A percentile compares a stretch with the other conserved stretches of the same genome.
These are phyloP conservation scores for Talaromyces sp. DNA, from an alignment of 2,329 filamentous ascomycete genomes.

Conservation along the genomic window DNA sequence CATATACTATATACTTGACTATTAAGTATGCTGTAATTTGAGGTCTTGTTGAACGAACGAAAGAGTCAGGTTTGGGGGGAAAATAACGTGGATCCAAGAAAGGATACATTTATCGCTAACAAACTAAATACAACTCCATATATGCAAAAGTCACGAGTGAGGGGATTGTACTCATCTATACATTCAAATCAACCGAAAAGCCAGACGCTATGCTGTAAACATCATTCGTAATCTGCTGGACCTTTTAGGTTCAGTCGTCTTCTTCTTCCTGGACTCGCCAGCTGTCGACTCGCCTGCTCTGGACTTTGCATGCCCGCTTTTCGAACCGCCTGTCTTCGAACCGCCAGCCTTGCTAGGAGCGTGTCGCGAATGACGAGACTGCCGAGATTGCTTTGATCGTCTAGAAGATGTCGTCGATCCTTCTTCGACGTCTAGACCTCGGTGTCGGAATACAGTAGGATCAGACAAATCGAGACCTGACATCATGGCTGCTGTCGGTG, in stretches of 20 bases:
- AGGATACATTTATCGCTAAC: neutral
- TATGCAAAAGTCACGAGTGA: neutral
- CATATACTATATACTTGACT: neutral
- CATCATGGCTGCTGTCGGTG: constrained; percentile 52
- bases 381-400: constrained; percentile 21
- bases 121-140: neutral
- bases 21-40: neutral
- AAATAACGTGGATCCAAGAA: too few species aligned
- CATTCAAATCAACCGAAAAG: neutral
- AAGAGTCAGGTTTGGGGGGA: neutral
- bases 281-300: constrained; percentile 3
- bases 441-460: constrained; percentile 23
- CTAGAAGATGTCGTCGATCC: constrained; percentile 34
- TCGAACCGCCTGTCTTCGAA: neutral
- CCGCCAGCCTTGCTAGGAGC: neutral
- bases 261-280: constrained; percentile 13
- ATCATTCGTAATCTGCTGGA: constrained; percentile 30
- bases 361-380: constrained; percentile 25
- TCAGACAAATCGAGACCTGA: constrained; percentile 41
- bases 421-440: constrained; percentile 28
- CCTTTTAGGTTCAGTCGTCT: constrained; percentile 15
- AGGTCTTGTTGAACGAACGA: neutral
- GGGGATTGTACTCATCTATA: constrained; percentile 5
- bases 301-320: neutral
- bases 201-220: constrained; percentile 27